Evolutionary conservation across 352 stramenopile species (phyloP), one percentile per base, ranked within the genome.

Genomic region (Globisporangium camurandrum): DNA sequence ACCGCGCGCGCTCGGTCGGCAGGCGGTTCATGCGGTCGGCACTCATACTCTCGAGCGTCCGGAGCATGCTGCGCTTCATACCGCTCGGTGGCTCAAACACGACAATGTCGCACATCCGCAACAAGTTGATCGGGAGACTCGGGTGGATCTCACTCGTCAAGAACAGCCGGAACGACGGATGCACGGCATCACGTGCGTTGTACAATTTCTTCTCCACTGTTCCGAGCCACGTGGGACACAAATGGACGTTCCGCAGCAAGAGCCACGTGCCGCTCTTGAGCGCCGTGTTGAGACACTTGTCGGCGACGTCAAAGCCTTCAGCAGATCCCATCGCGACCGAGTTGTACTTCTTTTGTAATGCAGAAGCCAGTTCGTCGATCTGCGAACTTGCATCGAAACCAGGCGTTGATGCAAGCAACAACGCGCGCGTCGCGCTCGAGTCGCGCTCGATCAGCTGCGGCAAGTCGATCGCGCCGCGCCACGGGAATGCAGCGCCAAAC

Each of bases 191-290:
- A 12, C 81, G 80, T 11, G 77, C 74, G 37, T 84, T 91, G 61
- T 96, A 95, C 2, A 99, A 74, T 64, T 94, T 97, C 69, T 99
- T 99, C 56, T 99, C 96, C 17, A 99, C 78, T 17, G 75, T 86
- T 20, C 86, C 79, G 9, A 99, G 80, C 97, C 97, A 99, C 33
- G 86, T 92, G n/a, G 93, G 83, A 56, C 96, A 99, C 37, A 99
- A 68, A 66, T 99, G 98, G 22, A 98, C 91, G 75, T 99, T 99
- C 36, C 98, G 96, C 51, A 99, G 71, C 62, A 99, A 78, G 11
- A 99, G 78, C 96, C 97, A 99, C 24, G 78, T 95, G 33, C 97
- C 97, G 46, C 87, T 83, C 66, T 98, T 98, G 8, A 97, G 69
- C n/a, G 95, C 97, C 36, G 86, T 88, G 40, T 90, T 87, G 47